Evolutionary conservation across 2,329 filamentous ascomycete genomes (phyloP), one percentile per base, ranked within the genome.

Genomic region (Mycosphaerelloides madeirae): DNA sequence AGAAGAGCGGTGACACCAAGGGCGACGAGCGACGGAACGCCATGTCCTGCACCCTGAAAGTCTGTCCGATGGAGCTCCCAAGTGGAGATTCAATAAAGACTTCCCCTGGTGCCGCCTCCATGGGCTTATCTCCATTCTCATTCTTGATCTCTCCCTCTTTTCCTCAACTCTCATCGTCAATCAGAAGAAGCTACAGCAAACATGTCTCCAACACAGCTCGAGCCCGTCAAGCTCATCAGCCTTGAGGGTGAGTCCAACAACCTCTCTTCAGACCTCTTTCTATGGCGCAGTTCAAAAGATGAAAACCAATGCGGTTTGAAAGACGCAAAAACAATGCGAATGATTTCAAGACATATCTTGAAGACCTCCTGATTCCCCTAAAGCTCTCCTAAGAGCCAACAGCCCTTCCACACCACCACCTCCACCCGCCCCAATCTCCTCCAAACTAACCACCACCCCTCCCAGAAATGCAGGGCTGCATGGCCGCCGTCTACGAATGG

Each of bases 401-500:
- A 16, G 6, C 13, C 19, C 16, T 6, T 18, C n/a, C 16, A 12
- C 33, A 35, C 33, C 8, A 5, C 13, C 13, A 14, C 33, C 6
- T 19, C n/a, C 33, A 16, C 6, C 33, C 16, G 6, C 13, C 12
- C 16, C n/a, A n/a, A n/a, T 19, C 11, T 6, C 14, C 15, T 19
- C 19, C 16, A 12, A 35, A 35, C 33, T 35, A 12, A 32, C 28
- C n/a, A 11, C 11, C 32, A 14, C 44, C n/a, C 20, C 16, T 15
- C 35, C 14, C 53, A 63, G 61, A 65, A 49, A 64, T 63, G 59
- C 62, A 64, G 59, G 62, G 61, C 55, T 65, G 63, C 61, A 65
- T 65, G 62, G 59, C 60, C 50, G 62, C 61, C 54, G 67, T 72
- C 55, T 81, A 77, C 63, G 76, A 81, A 58, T 83, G 80, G 80